Evolutionary conservation across 805 yeast species (phyloP), one percentile per base, ranked within the genome.

Genomic region (Saturnispora zaruensis): DNA sequence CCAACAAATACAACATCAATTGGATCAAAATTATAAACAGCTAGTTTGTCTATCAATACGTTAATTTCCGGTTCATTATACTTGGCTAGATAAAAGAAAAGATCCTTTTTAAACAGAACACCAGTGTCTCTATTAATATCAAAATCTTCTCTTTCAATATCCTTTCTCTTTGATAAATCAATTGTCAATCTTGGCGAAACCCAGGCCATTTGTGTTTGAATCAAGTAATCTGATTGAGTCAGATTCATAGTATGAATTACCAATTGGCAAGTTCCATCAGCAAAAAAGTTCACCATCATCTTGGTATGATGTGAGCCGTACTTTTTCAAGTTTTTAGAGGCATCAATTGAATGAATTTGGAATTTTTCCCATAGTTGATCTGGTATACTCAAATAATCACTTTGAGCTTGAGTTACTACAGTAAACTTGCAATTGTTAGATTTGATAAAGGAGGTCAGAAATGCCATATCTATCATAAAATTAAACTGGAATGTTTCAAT

Each of bases 121-220:
- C 63, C 66, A n/a, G 52, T 53, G 24, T 59, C 57, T 8, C 33
- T 24, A 2, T 8, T 30, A 2, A 42, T 16, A 1, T 52, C 36
- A 14, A 25, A 25, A 6, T 28, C 5, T 2, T 28, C 16, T 1
- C 14, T 16, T 24, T 38, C 32, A 7, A 52, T 42, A 6, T 48
- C 33, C 3, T 28, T 32, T 5, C 11, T 21, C 1, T 8, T 8
- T 21, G 45, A 33, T 1, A 21, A 4, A 25, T 54, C 50, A 5
- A 37, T 6, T n/a, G 24, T 28, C 13, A 73, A 51, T 23, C 62
- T 58, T 1, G 84, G 87, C 6, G 84, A 75, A 32, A 72, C 63
- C 89, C 89, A 83, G 30, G 76, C 66, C 71, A 81, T 79, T 58
- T 83, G 88, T 6, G 84, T 82, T 50, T 83, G 78, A 1, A 73